Conservation (phyloP, 192 early-diverging fungal species). For the Backusella sp. region DNA sequence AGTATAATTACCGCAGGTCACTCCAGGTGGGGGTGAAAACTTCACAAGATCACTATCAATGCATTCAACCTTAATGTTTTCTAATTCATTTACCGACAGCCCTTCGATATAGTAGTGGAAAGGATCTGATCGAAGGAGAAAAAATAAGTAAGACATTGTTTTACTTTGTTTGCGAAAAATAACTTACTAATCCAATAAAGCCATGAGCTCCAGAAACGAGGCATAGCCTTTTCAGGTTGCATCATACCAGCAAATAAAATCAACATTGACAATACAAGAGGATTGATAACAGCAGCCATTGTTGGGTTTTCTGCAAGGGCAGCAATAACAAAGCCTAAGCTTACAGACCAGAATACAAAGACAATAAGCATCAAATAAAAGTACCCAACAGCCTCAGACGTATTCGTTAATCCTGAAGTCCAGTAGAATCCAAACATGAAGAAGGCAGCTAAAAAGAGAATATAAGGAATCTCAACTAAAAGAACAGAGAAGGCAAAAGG, state of each 20-base stretch:
- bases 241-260: slow-evolving; percentile 73
- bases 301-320: slow-evolving; percentile 55
- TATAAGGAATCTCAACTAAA: slow-evolving; percentile 68
- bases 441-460: slow-evolving; percentile 54
- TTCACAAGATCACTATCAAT: slow-evolving; percentile 46
- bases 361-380: slow-evolving; percentile 63
- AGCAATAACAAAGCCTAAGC: slow-evolving; percentile 69
- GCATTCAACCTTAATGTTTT: slow-evolving; percentile 51
- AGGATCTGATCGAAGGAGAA: slow-evolving; percentile 49
- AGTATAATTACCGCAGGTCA: slow-evolving; percentile 59
- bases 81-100: slow-evolving; percentile 58
- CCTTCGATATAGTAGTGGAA: slow-evolving; percentile 70
- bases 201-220: slow-evolving; percentile 68
- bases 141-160: background rate
- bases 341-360: slow-evolving; percentile 63
- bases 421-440: slow-evolving; percentile 79
- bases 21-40: slow-evolving; percentile 57
- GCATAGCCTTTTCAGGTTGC: slow-evolving; percentile 58
- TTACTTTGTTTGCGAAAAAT: background rate
- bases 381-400: slow-evolving; percentile 52
- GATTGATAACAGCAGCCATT: slow-evolving; percentile 62
- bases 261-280: slow-evolving; percentile 64
- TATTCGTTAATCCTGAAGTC: slow-evolving; percentile 59
- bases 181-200: slow-evolving; percentile 55
- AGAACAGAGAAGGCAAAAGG: slow-evolving; percentile 64